Conservation (phyloP, 768 basidiomycete species). For the Kondoa malvinella region DNA sequence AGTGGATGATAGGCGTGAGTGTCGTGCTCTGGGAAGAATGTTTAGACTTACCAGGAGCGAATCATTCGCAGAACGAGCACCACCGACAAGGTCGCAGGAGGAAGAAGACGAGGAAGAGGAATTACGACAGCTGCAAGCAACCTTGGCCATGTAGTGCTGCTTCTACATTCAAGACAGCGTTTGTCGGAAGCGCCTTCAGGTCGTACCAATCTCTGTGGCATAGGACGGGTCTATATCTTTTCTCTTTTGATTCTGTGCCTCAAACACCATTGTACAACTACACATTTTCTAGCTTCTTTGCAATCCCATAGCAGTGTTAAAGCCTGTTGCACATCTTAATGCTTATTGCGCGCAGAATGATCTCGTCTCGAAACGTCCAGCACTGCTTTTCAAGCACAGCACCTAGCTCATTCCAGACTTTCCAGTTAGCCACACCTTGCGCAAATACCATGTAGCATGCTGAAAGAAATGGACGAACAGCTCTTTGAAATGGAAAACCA, state of each 20-base stretch:
- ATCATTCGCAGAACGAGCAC: background rate
- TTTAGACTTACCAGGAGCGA: background rate
- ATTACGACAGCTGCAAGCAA: slow-evolving; percentile 17
- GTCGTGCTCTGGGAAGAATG: slow-evolving; percentile 3
- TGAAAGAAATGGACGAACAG: too few relatives aligned
- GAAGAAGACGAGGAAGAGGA: slow-evolving; percentile 22
- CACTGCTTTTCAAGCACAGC: too few relatives aligned
- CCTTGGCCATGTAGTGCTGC: slow-evolving; percentile 13
- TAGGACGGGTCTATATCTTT: background rate
- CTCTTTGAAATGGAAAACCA: background rate
- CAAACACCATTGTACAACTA: too few relatives aligned
- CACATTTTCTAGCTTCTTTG: too few relatives aligned
- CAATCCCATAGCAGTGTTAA: background rate
- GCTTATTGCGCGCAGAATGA: too few relatives aligned
- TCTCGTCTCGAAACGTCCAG: too few relatives aligned
- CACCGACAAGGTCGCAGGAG: slow-evolving; percentile 8
- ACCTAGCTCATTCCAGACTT: too few relatives aligned
- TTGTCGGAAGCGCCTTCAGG: background rate
- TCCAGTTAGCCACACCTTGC: too few relatives aligned
- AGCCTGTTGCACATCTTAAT: background rate
- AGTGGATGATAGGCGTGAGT: slow-evolving; percentile 28
- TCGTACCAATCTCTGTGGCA: background rate
- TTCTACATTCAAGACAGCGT: background rate
- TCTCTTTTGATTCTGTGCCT: background rate
- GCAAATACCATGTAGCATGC: too few relatives aligned